Conservation (phyloP, 2,329 filamentous ascomycete species). For the Calonectria fujianensis region DNA sequence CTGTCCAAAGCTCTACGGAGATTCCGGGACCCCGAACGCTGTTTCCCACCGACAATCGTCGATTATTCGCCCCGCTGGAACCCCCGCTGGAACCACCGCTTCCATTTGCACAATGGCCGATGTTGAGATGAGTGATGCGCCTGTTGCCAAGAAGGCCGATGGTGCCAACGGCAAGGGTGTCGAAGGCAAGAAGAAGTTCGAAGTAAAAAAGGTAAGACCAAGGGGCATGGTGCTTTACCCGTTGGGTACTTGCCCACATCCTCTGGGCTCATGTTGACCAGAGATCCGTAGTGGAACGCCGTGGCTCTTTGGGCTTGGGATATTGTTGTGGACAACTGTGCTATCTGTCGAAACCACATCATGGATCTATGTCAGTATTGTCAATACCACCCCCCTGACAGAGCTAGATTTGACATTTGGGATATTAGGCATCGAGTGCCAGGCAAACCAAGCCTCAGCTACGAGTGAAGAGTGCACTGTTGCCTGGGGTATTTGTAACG, state of each 20-base stretch:
- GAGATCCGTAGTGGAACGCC: constrained; percentile 88
- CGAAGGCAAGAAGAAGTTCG: constrained; percentile 94
- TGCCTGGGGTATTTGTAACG: constrained; percentile 99
- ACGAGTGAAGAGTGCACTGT: constrained; percentile 99
- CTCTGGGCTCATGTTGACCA: constrained; percentile 37
- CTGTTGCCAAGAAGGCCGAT: constrained; percentile 74
- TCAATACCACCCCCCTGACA: neutral
- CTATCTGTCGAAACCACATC: constrained; percentile 99
- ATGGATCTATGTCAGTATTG: constrained; percentile 93
- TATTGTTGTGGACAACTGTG: constrained; percentile 99
- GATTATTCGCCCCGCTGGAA: constrained; percentile 25
- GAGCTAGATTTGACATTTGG: constrained; percentile 39
- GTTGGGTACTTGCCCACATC: neutral
- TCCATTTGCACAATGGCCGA: constrained; percentile 83
- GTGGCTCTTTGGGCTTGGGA: constrained; percentile 99
- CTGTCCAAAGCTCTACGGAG: neutral
- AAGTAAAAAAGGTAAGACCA: constrained; percentile 95
- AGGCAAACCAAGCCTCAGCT: constrained; percentile 97
- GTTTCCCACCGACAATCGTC: constrained; percentile 6
- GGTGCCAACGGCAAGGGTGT: constrained; percentile 69
- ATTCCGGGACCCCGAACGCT: neutral
- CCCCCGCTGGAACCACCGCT: constrained; percentile 26
- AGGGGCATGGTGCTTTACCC: neutral
- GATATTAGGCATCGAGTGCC: constrained; percentile 90
- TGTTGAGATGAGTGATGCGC: constrained; percentile 95